These are phyloP conservation scores for Ulvella scutata DNA, from an alignment of 139 green algal species.

Conservation along the genomic window DNA sequence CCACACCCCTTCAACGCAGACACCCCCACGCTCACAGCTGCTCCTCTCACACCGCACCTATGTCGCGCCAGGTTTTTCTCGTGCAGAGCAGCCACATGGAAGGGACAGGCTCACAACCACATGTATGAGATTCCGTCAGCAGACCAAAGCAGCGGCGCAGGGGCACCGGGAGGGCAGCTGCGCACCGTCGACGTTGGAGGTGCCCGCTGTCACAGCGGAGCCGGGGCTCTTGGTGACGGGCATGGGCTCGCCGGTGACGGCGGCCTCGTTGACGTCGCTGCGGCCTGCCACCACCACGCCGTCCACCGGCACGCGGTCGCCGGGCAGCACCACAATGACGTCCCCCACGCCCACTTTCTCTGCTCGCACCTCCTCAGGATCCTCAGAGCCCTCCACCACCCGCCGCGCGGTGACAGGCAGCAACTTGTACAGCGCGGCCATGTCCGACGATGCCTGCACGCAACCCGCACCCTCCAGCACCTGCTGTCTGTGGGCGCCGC, in stretches of 20 bases:
- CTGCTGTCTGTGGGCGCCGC: too few relatives aligned
- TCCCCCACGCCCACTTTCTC: slow-evolving; percentile 46
- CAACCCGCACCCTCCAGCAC: too few relatives aligned
- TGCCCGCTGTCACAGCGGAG: slow-evolving; percentile 58
- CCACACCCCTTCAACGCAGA: too few relatives aligned
- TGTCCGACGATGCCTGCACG: slow-evolving; percentile 74
- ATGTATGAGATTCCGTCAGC: not conserved
- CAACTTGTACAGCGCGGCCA: slow-evolving; percentile 58
- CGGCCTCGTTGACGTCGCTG: slow-evolving; percentile 55
- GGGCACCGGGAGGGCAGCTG: too few relatives aligned
- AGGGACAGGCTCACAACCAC: too few relatives aligned
- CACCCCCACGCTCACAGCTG: too few relatives aligned
- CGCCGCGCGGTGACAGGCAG: slow-evolving; percentile 16
- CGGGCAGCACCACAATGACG: slow-evolving; percentile 58
- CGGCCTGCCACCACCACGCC: slow-evolving; percentile 47
- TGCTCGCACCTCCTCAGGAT: slow-evolving; percentile 40
- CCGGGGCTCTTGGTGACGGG: slow-evolving; percentile 56
- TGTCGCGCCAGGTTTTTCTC: too few relatives aligned
- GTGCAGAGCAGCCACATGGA: not conserved
- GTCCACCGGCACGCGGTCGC: slow-evolving; percentile 72
- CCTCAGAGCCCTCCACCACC: slow-evolving; percentile 9
- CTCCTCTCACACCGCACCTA: too few relatives aligned
- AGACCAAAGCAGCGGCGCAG: not conserved
- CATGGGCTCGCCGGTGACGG: slow-evolving; percentile 68
- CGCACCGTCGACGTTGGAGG: slow-evolving; percentile 65